Conservation (phyloP, 2,329 filamentous ascomycete species). For the Cercospora sp. region DNA sequence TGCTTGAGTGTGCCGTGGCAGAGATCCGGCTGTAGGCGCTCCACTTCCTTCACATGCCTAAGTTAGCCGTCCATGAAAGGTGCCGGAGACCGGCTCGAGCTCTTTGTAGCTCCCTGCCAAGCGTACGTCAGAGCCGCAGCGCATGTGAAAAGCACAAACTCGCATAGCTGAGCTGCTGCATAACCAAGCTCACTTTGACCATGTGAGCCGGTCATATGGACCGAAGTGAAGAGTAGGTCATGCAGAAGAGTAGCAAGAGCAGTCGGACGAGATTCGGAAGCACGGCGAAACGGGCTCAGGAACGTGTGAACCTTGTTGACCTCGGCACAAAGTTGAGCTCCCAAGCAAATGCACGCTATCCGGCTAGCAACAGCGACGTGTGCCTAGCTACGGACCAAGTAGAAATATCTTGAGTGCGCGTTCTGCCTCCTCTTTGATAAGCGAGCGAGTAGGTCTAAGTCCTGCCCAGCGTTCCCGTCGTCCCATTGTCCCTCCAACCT, state of each 20-base stretch:
- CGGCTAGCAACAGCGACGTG: slow-evolving; percentile 6
- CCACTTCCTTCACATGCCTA: neutral
- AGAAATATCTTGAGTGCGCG: neutral
- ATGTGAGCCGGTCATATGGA: neutral
- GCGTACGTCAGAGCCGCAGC: neutral
- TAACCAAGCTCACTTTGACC: neutral
- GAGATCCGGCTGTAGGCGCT: neutral
- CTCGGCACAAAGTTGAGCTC: slow-evolving; percentile 2
- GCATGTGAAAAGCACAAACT: slow-evolving; percentile 2
- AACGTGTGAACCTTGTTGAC: slow-evolving; percentile 7
- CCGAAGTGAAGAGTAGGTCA: neutral
- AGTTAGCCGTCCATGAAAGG: neutral
- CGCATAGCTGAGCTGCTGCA: neutral
- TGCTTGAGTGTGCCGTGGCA: neutral
- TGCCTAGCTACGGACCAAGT: neutral
- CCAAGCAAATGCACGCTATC: neutral
- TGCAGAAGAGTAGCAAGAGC: neutral
- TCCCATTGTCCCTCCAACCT: neutral
- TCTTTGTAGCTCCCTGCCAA: neutral
- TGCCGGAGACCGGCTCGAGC: neutral
- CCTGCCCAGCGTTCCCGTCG: neutral
- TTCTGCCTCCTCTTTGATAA: neutral
- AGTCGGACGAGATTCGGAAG: neutral
- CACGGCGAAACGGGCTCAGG: neutral
- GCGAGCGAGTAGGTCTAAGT: neutral